Conservation (phyloP, 768 basidiomycete genomes). For the Trametes elegans region DNA sequence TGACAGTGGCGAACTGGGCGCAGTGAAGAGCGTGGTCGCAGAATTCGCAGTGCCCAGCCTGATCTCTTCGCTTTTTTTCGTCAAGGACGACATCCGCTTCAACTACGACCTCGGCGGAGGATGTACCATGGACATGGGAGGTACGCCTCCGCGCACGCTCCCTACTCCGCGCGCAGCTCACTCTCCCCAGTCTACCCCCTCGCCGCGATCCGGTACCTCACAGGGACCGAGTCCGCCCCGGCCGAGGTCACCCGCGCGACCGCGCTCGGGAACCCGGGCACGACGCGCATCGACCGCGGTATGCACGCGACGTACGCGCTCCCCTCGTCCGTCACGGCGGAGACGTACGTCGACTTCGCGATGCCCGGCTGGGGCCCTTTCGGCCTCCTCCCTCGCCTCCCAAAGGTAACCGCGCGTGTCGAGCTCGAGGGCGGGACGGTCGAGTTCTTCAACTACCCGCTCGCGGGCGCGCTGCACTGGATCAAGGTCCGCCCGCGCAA, state of each 20-base stretch:
- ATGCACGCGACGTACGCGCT: constrained; percentile 28
- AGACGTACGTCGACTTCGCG: constrained; percentile 5
- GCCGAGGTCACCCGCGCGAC: constrained; percentile 12
- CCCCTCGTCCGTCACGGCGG: constrained; percentile 8
- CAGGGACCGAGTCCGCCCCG: constrained; percentile 8
- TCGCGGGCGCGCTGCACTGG: constrained; percentile 45
- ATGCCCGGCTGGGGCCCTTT: constrained; percentile 20
- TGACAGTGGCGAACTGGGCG: constrained; percentile 53
- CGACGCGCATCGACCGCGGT: constrained; percentile 25
- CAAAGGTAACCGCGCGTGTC: constrained; percentile 29
- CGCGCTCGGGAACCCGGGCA: neutral
- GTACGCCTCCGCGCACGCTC: constrained; percentile 35
- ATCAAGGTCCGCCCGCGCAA: constrained; percentile 36
- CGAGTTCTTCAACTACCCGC: constrained; percentile 39
- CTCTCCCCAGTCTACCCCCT: constrained; percentile 39
- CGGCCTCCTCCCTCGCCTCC: constrained; percentile 24
- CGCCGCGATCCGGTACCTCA: constrained; percentile 21
- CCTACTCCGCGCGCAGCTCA: neutral
- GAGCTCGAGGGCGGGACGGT: constrained; percentile 37
- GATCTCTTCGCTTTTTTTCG: constrained; percentile 19
- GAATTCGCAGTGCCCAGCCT: constrained; percentile 33
- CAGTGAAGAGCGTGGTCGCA: constrained; percentile 43
- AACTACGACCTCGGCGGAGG: constrained; percentile 57
- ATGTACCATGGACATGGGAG: constrained; percentile 59
- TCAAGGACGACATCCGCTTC: constrained; percentile 47